These are phyloP conservation scores for Botryotinia narcissicola DNA, from an alignment of 2,329 filamentous ascomycete species.

Conservation along the genomic window DNA sequence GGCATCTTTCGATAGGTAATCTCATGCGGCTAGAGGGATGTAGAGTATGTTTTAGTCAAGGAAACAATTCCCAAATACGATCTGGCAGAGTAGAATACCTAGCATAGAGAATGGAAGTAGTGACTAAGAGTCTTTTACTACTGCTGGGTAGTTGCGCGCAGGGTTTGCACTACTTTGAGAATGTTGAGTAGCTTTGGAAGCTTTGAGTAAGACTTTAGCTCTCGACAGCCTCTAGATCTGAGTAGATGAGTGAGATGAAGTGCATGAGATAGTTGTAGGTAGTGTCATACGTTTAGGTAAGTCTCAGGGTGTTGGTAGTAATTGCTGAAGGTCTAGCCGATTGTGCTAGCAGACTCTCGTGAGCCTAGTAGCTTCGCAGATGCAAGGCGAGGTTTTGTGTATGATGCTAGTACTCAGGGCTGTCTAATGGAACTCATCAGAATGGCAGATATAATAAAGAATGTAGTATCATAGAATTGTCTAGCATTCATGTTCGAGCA, in stretches of 20 bases:
- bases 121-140: too few species aligned
- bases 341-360: neutral
- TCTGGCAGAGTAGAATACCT: neutral
- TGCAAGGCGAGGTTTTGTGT: neutral
- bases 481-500: neutral
- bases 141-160: neutral
- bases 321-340: too few species aligned
- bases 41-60: neutral
- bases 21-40: neutral
- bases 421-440: rapidly evolving
- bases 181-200: neutral
- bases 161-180: neutral
- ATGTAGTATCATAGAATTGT: neutral
- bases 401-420: rapidly evolving
- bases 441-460: too few species aligned
- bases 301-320: neutral
- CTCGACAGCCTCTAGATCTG: too few species aligned
- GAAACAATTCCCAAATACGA: rapidly evolving
- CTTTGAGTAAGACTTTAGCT: neutral
- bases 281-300: neutral
- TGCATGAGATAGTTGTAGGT: rapidly evolving
- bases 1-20: too few species aligned
- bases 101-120: rapidly evolving
- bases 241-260: rapidly evolving
- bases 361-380: neutral